These are phyloP conservation scores for Margaritispora aquatica DNA, from an alignment of 495 filamentous ascomycete genomes.

Conservation along the genomic window DNA sequence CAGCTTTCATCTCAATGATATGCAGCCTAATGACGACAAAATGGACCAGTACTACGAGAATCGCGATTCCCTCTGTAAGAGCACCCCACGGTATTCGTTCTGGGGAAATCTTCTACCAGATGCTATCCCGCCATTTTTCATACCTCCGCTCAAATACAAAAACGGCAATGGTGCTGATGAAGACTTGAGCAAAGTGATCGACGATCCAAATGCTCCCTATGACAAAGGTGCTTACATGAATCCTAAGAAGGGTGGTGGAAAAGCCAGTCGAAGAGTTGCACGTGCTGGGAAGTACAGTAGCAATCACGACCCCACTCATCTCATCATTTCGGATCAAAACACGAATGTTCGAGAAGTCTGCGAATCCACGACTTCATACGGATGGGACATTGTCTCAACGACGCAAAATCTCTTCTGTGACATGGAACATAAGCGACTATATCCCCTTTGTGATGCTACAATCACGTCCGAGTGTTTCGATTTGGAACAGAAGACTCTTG, in stretches of 20 bases:
- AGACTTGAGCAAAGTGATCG: neutral
- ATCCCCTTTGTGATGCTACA: neutral
- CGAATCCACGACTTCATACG: neutral
- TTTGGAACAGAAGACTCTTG: neutral
- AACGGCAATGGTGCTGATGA: neutral
- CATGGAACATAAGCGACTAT: neutral
- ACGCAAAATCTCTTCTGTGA: neutral
- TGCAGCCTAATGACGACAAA: neutral
- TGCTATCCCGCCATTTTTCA: neutral
- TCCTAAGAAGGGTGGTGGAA: neutral
- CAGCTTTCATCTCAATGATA: neutral
- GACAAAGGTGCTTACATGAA: neutral
- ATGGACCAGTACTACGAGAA: neutral
- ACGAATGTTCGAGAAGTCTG: neutral
- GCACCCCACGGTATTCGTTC: neutral
- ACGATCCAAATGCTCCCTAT: neutral
- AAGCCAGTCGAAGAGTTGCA: neutral
- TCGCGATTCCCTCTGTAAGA: neutral
- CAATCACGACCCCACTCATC: neutral
- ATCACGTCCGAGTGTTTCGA: neutral
- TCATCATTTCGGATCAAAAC: neutral
- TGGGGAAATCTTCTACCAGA: neutral
- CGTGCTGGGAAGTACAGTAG: neutral
- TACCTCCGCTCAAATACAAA: neutral
- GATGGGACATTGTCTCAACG: neutral